These are phyloP conservation scores for Sclerospora graminicola DNA, from an alignment of 352 stramenopile genomes.

Conservation along the genomic window DNA sequence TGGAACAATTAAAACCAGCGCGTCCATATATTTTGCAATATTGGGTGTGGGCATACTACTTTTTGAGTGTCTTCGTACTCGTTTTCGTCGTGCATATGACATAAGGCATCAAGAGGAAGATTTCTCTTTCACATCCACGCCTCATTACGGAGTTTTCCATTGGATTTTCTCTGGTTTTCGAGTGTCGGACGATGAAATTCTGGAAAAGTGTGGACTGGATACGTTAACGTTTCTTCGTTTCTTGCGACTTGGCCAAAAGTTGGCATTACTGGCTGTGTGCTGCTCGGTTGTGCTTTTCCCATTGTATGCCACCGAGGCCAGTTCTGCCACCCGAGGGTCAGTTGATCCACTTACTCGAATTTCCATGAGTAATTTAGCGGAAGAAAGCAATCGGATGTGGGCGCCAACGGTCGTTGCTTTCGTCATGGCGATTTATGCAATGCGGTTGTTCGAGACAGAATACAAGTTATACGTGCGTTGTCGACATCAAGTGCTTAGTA, in stretches of 20 bases:
- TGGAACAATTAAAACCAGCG: constrained; percentile 52
- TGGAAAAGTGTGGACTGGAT: constrained; percentile 65
- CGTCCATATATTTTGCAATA: constrained; percentile 55
- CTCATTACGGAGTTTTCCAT: constrained; percentile 23
- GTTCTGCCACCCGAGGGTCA: constrained; percentile 5
- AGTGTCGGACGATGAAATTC: constrained; percentile 48
- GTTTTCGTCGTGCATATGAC: constrained; percentile 49
- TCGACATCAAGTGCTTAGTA: constrained; percentile 49
- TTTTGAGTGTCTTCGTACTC: constrained; percentile 47
- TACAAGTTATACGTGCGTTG: constrained; percentile 50
- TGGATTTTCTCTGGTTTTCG: constrained; percentile 38
- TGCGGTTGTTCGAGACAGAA: constrained; percentile 48
- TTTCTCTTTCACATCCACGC: constrained; percentile 16
- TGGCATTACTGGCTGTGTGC: constrained; percentile 47
- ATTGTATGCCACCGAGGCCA: constrained; percentile 45
- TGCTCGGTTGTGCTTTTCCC: constrained; percentile 56
- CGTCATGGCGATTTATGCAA: constrained; percentile 39
- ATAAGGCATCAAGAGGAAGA: constrained; percentile 25
- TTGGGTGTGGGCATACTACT: constrained; percentile 36
- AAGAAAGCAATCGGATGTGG: constrained; percentile 47
- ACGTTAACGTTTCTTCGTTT: constrained; percentile 67
- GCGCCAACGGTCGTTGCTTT: constrained; percentile 42
- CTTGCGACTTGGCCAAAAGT: constrained; percentile 51
- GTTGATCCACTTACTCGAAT: constrained; percentile 53
- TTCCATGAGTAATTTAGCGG: constrained; percentile 66